A percentile compares a stretch with the other conserved stretches of the same genome.
Evolutionary conservation across 1,284 basidiomycete genomes (phyloP).

Genomic region (Ustilago cynodontis): DNA sequence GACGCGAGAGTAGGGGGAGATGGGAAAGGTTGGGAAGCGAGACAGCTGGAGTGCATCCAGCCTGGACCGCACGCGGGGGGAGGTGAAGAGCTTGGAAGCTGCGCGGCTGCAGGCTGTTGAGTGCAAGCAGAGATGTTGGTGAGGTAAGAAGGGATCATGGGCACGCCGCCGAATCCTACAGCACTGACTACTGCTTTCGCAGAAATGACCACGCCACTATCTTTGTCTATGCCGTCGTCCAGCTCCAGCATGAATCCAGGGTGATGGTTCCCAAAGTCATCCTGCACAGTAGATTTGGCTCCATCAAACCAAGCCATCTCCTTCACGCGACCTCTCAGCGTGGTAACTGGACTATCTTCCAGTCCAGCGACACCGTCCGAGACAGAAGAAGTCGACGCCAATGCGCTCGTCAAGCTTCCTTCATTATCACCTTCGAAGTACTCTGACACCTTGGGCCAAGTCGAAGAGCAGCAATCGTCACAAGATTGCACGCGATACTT

Average conservation of each 20-base stretch:
- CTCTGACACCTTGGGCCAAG: constrained; percentile 22
- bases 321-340: constrained; percentile 21
- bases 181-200: constrained; percentile 65
- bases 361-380: neutral
- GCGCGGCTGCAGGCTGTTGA: neutral
- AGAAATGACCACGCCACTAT: constrained; percentile 15
- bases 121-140: neutral
- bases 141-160: constrained; percentile 56
- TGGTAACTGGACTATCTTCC: constrained; percentile 15
- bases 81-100: neutral
- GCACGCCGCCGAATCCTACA: constrained; percentile 64
- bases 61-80: constrained; percentile 40
- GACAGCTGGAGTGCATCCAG: constrained; percentile 69
- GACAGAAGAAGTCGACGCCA: neutral
- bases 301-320: constrained; percentile 47
- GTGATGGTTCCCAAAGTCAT: constrained; percentile 31
- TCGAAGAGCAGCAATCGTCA: constrained; percentile 12
- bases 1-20: constrained; percentile 26
- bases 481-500: constrained; percentile 49
- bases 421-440: constrained; percentile 16
- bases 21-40: constrained; percentile 51
- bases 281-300: constrained; percentile 23
- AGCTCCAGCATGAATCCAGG: constrained; percentile 44
- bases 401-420: neutral
- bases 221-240: constrained; percentile 6